Percentiles rank a stretch among this genome's conserved stretches.
These are phyloP conservation scores for Talaromyces sp. DNA, from an alignment of 2,329 filamentous ascomycete genomes.

Conservation along the genomic window DNA sequence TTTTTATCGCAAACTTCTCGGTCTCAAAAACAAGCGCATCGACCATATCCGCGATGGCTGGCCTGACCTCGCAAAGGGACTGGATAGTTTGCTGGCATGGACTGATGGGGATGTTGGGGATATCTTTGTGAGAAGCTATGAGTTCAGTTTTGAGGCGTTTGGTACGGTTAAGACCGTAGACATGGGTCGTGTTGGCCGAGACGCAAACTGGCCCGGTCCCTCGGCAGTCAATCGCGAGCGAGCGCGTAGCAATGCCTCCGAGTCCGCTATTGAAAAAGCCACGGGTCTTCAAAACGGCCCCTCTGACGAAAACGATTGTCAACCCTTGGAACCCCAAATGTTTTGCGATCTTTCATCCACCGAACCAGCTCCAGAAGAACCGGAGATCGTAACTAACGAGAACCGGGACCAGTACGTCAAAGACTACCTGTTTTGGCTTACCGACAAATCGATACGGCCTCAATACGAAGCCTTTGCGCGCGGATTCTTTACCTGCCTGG, in stretches of 20 bases:
- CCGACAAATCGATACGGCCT: constrained; percentile 66
- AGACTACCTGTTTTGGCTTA: constrained; percentile 81
- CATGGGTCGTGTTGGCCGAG: constrained; percentile 42
- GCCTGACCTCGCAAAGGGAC: constrained; percentile 70
- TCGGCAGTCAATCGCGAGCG: constrained; percentile 6
- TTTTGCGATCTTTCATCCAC: constrained; percentile 18
- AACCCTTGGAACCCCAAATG: constrained; percentile 14
- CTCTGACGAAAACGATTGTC: neutral
- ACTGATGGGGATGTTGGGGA: constrained; percentile 75
- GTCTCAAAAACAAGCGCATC: constrained; percentile 61
- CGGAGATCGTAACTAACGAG: constrained; percentile 69
- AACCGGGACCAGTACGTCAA: constrained; percentile 74
- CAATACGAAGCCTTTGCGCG: constrained; percentile 76
- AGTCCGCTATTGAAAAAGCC: neutral
- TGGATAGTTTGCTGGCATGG: constrained; percentile 71
- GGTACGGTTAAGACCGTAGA: constrained; percentile 50
- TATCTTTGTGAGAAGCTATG: constrained; percentile 76
- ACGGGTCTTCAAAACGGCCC: neutral
- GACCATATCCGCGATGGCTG: constrained; percentile 81
- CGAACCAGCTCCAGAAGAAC: constrained; percentile 41
- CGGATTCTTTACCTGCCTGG: constrained; percentile 72
- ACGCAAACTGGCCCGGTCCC: constrained; percentile 29
- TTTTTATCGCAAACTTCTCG: constrained; percentile 75
- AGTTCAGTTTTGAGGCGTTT: constrained; percentile 65
- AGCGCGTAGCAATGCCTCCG: constrained; percentile 7